Base-by-base conservation (phyloP, 371 early-diverging fungal genomes). In the Mycotypha africana region DNA sequence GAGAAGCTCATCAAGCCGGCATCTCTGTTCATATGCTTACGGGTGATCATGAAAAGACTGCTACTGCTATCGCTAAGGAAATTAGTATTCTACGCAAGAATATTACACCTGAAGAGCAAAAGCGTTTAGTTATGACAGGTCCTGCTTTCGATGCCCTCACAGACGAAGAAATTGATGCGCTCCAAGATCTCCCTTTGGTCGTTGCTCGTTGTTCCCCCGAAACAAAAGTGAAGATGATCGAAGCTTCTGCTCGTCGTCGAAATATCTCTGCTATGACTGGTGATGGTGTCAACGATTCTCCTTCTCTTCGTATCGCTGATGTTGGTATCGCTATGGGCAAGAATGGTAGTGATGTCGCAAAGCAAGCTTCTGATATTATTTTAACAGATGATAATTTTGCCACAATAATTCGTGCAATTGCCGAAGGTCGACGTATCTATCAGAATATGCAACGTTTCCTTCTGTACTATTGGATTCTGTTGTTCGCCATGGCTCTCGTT, bases 151-250 rank as follows among this genome's bases (percentile, higher is more conserved):
- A 93, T 57, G 62, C 82, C 17, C 55, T 86, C 45, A 81, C 89
- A 74, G 88, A 91, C 40, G 92, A 91, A 23, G 72, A 82, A 21
- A 70, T 96, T 22, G 88, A 89, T 17, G 75, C 62, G 0, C 63
- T 93, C 15, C 56, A 65, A 2, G 85, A 91, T 31, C 80, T 95
- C 34, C 95, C 95, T 14, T 73, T 79, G 7, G 95, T 97, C 0
- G 90, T 97, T 57, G 95, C 97, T 1, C 83, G 98, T 26, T 91
- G 92, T 58, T 82, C 79, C 16, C 98, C 99, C 2, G 95, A 97
- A 54, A 94, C 94, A 60, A 98, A 98, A 62, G 84, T 96, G 42
- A 94, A 91, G 74, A 91, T 99, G 75, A 93, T 99, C 20, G 75
- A 86, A 58, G 93, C 96, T 0, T 69, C 99, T 48, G 86, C 96